Base-by-base conservation (phyloP, 192 early-diverging fungal genomes). In the Gryganskiella cystojenkinii region DNA sequence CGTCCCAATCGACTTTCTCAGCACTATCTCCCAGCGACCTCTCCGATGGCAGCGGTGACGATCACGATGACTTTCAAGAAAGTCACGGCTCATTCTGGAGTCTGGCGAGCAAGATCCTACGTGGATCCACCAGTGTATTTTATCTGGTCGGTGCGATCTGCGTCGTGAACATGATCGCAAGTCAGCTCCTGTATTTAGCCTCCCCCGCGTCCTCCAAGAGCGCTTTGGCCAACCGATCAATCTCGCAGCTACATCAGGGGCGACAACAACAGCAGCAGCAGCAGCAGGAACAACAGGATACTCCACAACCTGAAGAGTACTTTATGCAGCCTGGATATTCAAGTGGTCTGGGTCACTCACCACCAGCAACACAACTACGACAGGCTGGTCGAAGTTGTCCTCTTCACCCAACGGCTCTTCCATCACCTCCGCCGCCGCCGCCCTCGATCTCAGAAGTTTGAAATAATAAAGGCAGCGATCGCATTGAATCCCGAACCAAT, bases 121-220 rank as follows among this genome's bases (percentile, higher is more conserved):
- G 22, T 3, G 59, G 68, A 24, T 60, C 68, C 0, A 70, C 68
- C 11, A 61, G 52, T 54, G 68, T 70, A 17, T 70, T 70, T 17
- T 70, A 61, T 33, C 33, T 70, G 34, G 60, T 70, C 1, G 59
- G 68, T 19, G 68, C 51, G 3, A 70, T 70, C 43, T 70, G 59
- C 40, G 11, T 56, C 14, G 6, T 70, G 15, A 70, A 70, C 52
- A 55, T 70, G 54, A 19, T 61, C 19, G 68, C 59, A n/a, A 53
- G 58, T 19, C 68, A 70, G 27, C 17, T 61, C 49, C 28, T 70
- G 31, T 7, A 43, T 27, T 9, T 33, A 9, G 30, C 35, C 34
- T 61, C 45, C 27, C 17, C 25, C 28, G 6, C 27, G 9, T 24
- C 56, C 11, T 7, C 5, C 22, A 24, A 25, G 28, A 7, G n/a